phyloP scores from a whole-genome alignment of 306 rosid species.

The Ammopiptanthus mongolicus region DNA sequence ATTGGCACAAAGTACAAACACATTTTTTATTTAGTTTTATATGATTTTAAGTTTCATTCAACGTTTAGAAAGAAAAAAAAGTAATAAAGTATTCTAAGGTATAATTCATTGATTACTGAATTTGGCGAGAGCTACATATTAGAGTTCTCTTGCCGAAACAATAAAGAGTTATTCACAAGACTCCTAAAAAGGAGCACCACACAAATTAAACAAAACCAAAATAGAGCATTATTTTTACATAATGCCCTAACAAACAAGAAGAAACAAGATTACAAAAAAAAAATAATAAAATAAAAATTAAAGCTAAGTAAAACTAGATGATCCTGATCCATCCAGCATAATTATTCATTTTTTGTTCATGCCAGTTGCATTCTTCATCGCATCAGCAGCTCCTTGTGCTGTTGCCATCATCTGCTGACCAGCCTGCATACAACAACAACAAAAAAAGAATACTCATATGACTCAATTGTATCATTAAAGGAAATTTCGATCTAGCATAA shows the following conservation, averaged over 20 bases:
- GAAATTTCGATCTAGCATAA: background rate
- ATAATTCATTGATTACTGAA: conserved; percentile 17
- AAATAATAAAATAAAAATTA: too few species aligned
- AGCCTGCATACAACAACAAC: conserved; percentile 25
- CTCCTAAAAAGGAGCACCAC: background rate
- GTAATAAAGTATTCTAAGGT: conserved; percentile 15
- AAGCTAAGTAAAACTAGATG: background rate
- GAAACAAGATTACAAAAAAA: background rate
- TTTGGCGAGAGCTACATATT: background rate
- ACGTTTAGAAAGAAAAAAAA: background rate
- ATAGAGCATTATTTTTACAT: conserved; percentile 10
- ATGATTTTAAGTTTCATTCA: background rate
- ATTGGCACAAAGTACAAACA: background rate
- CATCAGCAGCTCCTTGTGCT: conserved; percentile 62
- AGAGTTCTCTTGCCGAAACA: conserved; percentile 14
- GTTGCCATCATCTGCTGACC: conserved; percentile 46
- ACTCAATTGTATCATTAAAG: background rate
- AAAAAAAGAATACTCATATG: background rate
- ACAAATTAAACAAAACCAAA: background rate
- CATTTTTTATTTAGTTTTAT: background rate
- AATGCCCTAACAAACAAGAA: background rate
- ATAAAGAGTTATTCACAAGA: conserved; percentile 4
- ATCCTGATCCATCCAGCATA: conserved; percentile 1
- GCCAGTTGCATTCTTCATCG: conserved; percentile 64
- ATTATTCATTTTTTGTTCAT: conserved; percentile 41